Base-by-base conservation (phyloP, 163 green algal species). In the Volvox carteri region DNA sequence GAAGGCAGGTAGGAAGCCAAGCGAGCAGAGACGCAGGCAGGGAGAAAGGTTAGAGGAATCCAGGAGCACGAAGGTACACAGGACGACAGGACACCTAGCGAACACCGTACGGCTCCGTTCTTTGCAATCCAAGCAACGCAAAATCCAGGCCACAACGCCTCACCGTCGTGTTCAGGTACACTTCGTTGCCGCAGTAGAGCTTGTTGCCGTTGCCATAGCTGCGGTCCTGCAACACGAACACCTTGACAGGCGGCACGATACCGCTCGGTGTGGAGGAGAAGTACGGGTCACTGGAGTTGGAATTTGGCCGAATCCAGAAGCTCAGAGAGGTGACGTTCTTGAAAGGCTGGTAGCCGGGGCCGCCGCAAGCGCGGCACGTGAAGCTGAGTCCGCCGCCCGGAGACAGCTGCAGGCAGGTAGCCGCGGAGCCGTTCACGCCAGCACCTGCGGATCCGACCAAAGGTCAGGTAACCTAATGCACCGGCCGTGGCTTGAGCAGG, bases 291-390 rank as follows among this genome's bases (percentile, higher is more conserved):
- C 25, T 50, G 56, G 73, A 90, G 81, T 90, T 92, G 56, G 68
- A 85, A 70, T 92, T 93, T 44, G 78, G 83, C 35, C 90, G 78
- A 76, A 94, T 88, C 87, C 86, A 93, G 62, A 94, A 92, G 58
- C 87, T 56, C 14, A 94, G 30, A 0, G 25, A 62, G 9, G 11
- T 65, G 19, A 76, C 90, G 18, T 73, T 78, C 21, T 25, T 44
- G 25, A 95, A 93, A 7, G 89, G 91, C 79, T 92, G 91, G 87
- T 93, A 94, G 84, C 87, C 89, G 4, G 86, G 44, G 23, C 65
- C 21, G 0, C 41, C 65, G 72, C 83, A 87, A 12, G 80, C 39
- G 46, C 90, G 86, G 77, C 80, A 88, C 16, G 50, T 44, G 33
- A 92, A 87, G 35, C 46, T 76, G 19, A 93, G 35, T n/a, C 87